A percentile compares a stretch with the other conserved stretches of the same genome.
phyloP scores from a whole-genome alignment of 1,284 basidiomycete species.

The Trichosporon ovoides region DNA sequence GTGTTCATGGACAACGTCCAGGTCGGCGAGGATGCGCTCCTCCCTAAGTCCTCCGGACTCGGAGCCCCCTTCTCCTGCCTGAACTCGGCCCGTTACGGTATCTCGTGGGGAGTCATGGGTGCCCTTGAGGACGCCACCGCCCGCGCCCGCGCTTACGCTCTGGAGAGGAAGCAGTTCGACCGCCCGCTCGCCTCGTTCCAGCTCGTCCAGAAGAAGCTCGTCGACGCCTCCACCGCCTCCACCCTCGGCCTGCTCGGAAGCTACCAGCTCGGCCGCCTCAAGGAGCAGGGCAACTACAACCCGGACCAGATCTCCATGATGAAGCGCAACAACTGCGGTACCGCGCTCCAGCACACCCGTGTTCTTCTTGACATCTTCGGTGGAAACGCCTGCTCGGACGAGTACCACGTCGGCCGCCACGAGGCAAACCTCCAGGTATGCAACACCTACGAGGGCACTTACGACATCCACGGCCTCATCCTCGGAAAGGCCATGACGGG shows the following conservation, averaged over 20 bases:
- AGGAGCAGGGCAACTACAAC: slow-evolving; percentile 68
- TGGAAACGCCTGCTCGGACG: slow-evolving; percentile 83
- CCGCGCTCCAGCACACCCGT: slow-evolving; percentile 75
- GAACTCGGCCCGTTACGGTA: slow-evolving; percentile 85
- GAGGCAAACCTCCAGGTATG: slow-evolving; percentile 85
- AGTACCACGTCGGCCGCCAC: slow-evolving; percentile 83
- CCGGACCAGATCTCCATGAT: slow-evolving; percentile 93
- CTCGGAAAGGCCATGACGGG: slow-evolving; percentile 87
- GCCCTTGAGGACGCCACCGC: slow-evolving; percentile 86
- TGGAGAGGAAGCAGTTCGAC: slow-evolving; percentile 83
- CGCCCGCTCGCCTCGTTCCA: slow-evolving; percentile 91
- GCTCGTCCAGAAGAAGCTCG: slow-evolving; percentile 92
- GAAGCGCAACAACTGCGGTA: slow-evolving; percentile 94
- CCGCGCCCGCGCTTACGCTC: slow-evolving; percentile 73
- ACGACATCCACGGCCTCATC: slow-evolving; percentile 78
- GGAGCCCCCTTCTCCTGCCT: slow-evolving; percentile 83
- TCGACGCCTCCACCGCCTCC: slow-evolving; percentile 81
- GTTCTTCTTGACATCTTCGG: slow-evolving; percentile 80
- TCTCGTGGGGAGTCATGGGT: slow-evolving; percentile 91
- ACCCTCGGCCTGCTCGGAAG: slow-evolving; percentile 75
- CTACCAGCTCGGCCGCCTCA: slow-evolving; percentile 75
- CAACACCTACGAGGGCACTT: slow-evolving; percentile 81
- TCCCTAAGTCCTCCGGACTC: slow-evolving; percentile 70
- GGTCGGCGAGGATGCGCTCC: slow-evolving; percentile 64
- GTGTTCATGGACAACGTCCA: slow-evolving; percentile 85